phyloP scores from a whole-genome alignment of 176 grass and related monocot species.

The Rhynchospora breviuscula region DNA sequence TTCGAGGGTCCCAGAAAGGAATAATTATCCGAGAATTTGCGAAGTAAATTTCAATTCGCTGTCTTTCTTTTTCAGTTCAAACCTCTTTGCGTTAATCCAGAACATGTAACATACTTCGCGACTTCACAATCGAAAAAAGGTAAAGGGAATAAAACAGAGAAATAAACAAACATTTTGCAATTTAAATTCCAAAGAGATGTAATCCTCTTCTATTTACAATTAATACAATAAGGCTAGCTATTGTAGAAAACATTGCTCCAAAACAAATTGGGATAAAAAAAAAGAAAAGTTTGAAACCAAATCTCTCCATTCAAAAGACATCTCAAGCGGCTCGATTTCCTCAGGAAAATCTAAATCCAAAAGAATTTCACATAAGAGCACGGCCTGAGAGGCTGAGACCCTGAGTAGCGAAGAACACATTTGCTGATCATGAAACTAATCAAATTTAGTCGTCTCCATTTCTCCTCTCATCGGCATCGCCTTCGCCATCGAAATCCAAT shows the following conservation, averaged over 20 bases:
- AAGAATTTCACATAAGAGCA: background rate
- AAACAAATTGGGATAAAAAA: background rate
- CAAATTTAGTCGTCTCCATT: background rate
- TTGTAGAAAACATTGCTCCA: background rate
- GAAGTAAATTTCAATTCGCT: background rate
- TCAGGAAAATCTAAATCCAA: background rate
- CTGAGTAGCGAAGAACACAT: background rate
- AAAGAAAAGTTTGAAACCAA: background rate
- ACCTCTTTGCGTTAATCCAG: too few relatives aligned
- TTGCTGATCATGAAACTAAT: background rate
- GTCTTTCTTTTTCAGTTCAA: too few relatives aligned
- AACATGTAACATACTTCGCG: background rate
- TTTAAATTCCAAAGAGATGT: background rate
- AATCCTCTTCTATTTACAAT: background rate
- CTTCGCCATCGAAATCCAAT: background rate
- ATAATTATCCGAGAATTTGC: background rate
- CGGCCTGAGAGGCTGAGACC: background rate
- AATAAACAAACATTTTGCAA: background rate
- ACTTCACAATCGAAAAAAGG: background rate
- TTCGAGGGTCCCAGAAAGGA: too few relatives aligned
- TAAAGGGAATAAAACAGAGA: background rate
- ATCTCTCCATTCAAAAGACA: background rate
- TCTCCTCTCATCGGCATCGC: background rate
- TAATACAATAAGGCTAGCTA: background rate
- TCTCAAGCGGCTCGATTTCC: constrained; percentile 16